phyloP scores from a whole-genome alignment of 768 basidiomycete species.

The Rhodotorula diobovata region DNA sequence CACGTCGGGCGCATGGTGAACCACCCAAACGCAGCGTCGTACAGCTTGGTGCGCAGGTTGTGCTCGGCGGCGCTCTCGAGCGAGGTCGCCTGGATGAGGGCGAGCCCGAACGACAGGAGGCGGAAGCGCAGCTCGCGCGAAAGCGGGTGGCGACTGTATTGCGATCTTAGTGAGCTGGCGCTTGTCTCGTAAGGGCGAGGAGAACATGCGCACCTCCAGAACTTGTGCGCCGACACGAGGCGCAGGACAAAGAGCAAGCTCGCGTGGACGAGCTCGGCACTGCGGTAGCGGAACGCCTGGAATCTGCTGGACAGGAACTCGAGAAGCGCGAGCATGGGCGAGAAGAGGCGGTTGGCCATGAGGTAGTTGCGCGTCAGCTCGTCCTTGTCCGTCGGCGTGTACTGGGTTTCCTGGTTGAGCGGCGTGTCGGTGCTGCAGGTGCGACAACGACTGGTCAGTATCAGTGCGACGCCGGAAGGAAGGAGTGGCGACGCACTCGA shows the following conservation, averaged over 20 bases:
- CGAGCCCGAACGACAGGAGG: slow-evolving; percentile 86
- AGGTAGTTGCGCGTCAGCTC: slow-evolving; percentile 67
- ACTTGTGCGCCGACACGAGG: slow-evolving; percentile 64
- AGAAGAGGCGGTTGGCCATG: slow-evolving; percentile 68
- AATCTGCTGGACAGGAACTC: slow-evolving; percentile 85
- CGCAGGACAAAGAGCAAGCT: slow-evolving; percentile 77
- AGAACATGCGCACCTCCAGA: slow-evolving; percentile 61
- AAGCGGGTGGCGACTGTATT: slow-evolving; percentile 74
- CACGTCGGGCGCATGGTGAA: slow-evolving; percentile 63
- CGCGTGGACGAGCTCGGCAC: slow-evolving; percentile 75
- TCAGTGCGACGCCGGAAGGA: background rate
- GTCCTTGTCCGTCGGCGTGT: slow-evolving; percentile 83
- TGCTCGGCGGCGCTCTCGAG: slow-evolving; percentile 79
- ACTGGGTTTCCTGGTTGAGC: slow-evolving; percentile 76
- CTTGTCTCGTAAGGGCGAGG: background rate
- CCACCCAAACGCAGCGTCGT: slow-evolving; percentile 79
- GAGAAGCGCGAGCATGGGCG: slow-evolving; percentile 71
- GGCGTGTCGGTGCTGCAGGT: slow-evolving; percentile 72
- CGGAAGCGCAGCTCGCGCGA: slow-evolving; percentile 86
- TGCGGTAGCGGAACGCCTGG: slow-evolving; percentile 85
- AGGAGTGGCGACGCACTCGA: slow-evolving; percentile 62
- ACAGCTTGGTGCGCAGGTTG: slow-evolving; percentile 67
- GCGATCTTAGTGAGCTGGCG: background rate
- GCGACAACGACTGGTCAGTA: background rate
- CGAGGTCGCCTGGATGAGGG: slow-evolving; percentile 78